These are phyloP conservation scores for Aaosphaeria pasadenensis DNA, from an alignment of 2,329 filamentous ascomycete genomes.

Conservation along the genomic window DNA sequence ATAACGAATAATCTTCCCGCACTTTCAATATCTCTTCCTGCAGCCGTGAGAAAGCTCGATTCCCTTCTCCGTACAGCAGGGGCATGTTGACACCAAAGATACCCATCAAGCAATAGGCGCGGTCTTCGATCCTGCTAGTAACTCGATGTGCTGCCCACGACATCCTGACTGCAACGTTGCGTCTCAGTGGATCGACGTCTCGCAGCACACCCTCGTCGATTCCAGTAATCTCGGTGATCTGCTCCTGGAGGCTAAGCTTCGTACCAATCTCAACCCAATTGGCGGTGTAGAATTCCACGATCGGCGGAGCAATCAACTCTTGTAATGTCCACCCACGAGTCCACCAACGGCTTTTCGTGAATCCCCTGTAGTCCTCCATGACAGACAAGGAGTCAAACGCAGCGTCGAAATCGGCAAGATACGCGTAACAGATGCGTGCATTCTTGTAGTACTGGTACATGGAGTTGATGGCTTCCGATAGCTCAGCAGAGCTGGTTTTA, in stretches of 20 bases:
- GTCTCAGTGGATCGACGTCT: neutral
- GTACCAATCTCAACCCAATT: slow-evolving; percentile 9
- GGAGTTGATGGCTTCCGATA: slow-evolving; percentile 16
- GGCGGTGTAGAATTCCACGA: slow-evolving; percentile 8
- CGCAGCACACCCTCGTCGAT: slow-evolving; percentile 4
- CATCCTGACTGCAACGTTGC: slow-evolving; percentile 7
- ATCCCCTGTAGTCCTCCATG: neutral
- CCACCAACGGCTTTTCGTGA: slow-evolving; percentile 11
- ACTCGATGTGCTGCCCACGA: slow-evolving; percentile 11
- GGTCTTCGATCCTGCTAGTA: slow-evolving; percentile 8
- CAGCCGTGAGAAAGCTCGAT: slow-evolving; percentile 2
- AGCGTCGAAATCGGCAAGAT: slow-evolving; percentile 6
- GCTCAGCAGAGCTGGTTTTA: slow-evolving; percentile 9
- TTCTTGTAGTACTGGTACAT: slow-evolving; percentile 13
- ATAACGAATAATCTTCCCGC: slow-evolving; percentile 4
- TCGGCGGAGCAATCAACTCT: slow-evolving; percentile 10
- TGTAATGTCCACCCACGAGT: slow-evolving; percentile 14
- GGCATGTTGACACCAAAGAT: slow-evolving; percentile 8
- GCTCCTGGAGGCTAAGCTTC: slow-evolving; percentile 4
- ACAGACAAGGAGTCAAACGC: neutral
- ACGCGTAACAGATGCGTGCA: slow-evolving; percentile 7
- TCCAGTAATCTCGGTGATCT: slow-evolving; percentile 4
- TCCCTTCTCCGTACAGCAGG: slow-evolving; percentile 2
- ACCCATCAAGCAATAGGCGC: slow-evolving; percentile 8
- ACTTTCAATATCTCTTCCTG: slow-evolving; percentile 10